Evolutionary conservation across 2,329 filamentous ascomycete genomes (phyloP).

Genomic region (Bretziella fagacearum): DNA sequence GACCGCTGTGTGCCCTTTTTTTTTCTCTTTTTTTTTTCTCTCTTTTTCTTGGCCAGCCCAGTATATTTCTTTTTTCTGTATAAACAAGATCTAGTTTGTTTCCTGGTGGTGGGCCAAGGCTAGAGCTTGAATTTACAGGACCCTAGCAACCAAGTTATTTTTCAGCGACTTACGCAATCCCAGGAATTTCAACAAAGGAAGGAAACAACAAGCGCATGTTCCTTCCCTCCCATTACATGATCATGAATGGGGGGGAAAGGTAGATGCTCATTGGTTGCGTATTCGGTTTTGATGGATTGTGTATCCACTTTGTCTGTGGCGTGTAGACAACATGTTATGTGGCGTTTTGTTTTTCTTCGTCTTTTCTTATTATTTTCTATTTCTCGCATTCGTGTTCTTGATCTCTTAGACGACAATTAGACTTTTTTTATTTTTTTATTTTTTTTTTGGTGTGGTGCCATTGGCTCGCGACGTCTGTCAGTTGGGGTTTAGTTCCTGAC

Average conservation of each 20-base stretch:
- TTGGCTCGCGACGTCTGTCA: no score
- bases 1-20: background rate
- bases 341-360: background rate
- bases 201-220: background rate
- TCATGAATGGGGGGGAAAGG: background rate
- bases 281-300: slow-evolving; percentile 4
- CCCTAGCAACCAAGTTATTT: background rate
- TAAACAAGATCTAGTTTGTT: no score
- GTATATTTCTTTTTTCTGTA: no score
- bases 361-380: background rate
- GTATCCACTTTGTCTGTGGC: background rate
- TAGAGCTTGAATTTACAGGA: no score
- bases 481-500: no score
- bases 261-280: slow-evolving; percentile 4
- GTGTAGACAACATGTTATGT: background rate
- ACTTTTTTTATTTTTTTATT: no score
- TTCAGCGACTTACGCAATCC: background rate
- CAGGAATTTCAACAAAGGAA: background rate
- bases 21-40: background rate
- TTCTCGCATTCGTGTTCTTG: slow-evolving; percentile 10
- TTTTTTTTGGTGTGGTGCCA: no score
- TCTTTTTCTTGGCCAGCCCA: no score
- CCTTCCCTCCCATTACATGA: background rate
- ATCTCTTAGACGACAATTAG: no score
- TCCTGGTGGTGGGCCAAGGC: no score